Evolutionary conservation across 2,329 filamentous ascomycete species (phyloP), one percentile per base, ranked within the genome.

Genomic region (Byssothecium circinans): DNA sequence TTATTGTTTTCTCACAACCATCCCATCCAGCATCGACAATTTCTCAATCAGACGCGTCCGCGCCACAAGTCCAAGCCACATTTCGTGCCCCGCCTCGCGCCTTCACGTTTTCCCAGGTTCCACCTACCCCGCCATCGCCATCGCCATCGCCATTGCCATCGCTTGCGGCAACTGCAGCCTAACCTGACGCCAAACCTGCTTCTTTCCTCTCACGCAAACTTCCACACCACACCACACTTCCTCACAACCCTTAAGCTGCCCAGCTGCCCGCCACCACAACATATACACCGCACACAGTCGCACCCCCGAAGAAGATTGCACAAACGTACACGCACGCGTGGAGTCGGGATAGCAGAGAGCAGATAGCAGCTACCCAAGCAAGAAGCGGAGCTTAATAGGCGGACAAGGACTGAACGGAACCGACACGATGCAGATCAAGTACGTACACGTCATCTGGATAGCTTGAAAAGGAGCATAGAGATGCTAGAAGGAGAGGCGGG

Each of bases 341-440:
- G 5, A 36, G 15, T 4, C 5, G 5, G 18, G 33, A 7, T 36
- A 36, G 8, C 7, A 12, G 33, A 7, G 4, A 22, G 10, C 35
- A 11, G 17, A 4, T 38, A 22, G n/a, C 33, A 6, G 33, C 10
- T 18, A 36, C 33, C 33, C n/a, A n/a, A n/a, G n/a, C n/a, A n/a
- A n/a, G n/a, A n/a, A n/a, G n/a, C n/a, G n/a, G n/a, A n/a, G n/a
- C n/a, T n/a, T n/a, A n/a, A n/a, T n/a, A n/a, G n/a, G n/a, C n/a
- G n/a, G n/a, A n/a, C n/a, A n/a, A n/a, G n/a, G n/a, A n/a, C n/a
- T n/a, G n/a, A n/a, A n/a, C n/a, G n/a, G n/a, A n/a, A n/a, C n/a
- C n/a, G 47, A 14, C 61, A 65, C 43, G 35, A 69, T 69, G 66
- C 66, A 67, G 60, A 69, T 69, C 63, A 69, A 69, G 66, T 69